phyloP scores from a whole-genome alignment of 805 yeast genomes.

The Citeromyces matritensis region DNA sequence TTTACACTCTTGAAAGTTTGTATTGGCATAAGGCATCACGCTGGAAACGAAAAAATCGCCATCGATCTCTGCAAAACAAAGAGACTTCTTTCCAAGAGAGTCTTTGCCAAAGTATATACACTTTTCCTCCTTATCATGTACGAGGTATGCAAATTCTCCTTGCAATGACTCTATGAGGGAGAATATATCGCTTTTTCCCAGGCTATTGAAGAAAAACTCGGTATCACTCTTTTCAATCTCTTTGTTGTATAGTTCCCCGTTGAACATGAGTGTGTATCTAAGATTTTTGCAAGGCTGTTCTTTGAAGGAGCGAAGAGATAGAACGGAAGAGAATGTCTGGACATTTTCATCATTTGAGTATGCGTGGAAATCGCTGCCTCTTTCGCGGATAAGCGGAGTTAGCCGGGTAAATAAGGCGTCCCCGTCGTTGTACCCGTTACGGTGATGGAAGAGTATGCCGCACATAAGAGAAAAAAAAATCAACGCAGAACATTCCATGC shows the following conservation, averaged over 20 bases:
- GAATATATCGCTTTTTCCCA: conserved; percentile 21
- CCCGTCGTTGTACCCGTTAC: neutral
- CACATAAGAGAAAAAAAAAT: neutral
- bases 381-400: neutral
- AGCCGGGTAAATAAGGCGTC: neutral
- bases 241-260: conserved; percentile 75
- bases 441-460: neutral
- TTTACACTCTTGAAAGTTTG: conserved; percentile 34
- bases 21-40: conserved; percentile 19
- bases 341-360: neutral
- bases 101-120: conserved; percentile 74
- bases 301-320: conserved; percentile 61
- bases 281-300: conserved; percentile 43
- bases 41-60: conserved; percentile 31
- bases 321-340: conserved; percentile 49
- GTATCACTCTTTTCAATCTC: conserved; percentile 54
- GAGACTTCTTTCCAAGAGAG: conserved; percentile 64
- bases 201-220: conserved; percentile 26
- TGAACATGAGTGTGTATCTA: conserved; percentile 48
- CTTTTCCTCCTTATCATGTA: conserved; percentile 24
- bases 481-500: neutral
- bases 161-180: conserved; percentile 26
- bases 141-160: conserved; percentile 75
- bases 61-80: conserved; percentile 26
- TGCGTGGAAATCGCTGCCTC: conserved; percentile 1